Conservation (phyloP, 768 basidiomycete genomes). For the Lentinula boryana region DNA sequence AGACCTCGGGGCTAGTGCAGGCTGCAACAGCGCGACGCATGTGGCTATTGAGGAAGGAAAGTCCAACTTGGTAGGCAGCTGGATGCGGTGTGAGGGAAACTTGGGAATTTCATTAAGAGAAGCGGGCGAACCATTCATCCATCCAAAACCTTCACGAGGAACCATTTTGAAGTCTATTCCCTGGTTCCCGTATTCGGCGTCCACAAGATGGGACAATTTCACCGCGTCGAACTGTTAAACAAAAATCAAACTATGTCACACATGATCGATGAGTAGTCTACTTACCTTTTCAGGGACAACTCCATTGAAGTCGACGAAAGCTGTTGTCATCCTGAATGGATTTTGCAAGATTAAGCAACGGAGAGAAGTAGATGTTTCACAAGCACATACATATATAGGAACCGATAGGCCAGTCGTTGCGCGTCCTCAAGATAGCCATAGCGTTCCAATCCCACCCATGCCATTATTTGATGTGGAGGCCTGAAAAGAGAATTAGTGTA, state of each 20-base stretch:
- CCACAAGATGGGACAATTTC: slow-evolving; percentile 90
- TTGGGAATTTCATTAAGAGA: background rate
- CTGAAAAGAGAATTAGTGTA: slow-evolving; percentile 24
- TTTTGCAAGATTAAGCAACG: background rate
- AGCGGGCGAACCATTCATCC: slow-evolving; percentile 81
- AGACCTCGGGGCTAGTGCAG: slow-evolving; percentile 89
- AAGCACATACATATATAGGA: slow-evolving; percentile 97
- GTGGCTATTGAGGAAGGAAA: slow-evolving; percentile 87
- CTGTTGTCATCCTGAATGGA: slow-evolving; percentile 81
- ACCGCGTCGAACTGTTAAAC: slow-evolving; percentile 83
- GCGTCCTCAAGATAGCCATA: slow-evolving; percentile 95
- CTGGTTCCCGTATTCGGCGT: slow-evolving; percentile 95
- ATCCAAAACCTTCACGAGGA: slow-evolving; percentile 95
- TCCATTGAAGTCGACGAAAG: slow-evolving; percentile 95
- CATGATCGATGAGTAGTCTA: background rate
- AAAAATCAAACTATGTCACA: background rate
- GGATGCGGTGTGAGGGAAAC: background rate
- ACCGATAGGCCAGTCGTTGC: slow-evolving; percentile 89
- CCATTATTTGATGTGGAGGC: slow-evolving; percentile 99
- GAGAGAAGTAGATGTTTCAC: slow-evolving; percentile 3
- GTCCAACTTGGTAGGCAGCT: slow-evolving; percentile 97
- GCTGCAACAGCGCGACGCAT: slow-evolving; percentile 95
- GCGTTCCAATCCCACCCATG: slow-evolving; percentile 94
- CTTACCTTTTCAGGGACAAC: slow-evolving; percentile 95
- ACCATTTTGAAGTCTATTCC: slow-evolving; percentile 98